Evolutionary conservation across 345 rosid genomes (phyloP), one percentile per base, ranked within the genome.

Genomic region (Acer negundo): DNA sequence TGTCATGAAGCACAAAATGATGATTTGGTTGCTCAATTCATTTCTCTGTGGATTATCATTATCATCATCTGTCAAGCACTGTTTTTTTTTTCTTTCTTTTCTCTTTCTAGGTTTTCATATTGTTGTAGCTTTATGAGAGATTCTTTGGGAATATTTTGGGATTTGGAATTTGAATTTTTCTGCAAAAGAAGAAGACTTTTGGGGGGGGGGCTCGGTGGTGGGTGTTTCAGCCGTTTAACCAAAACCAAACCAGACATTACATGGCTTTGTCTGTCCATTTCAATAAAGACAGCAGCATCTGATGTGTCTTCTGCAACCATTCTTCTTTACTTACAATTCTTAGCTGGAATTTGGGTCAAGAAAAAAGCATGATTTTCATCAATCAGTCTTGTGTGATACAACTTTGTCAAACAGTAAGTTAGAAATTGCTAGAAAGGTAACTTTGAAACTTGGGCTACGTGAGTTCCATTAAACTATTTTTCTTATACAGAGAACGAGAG

Each of bases 241-340:
- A 65, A 75, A 71, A 9, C 46, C 49, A 69, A 79, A 72, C 31
- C 67, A 63, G 78, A 42, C 2, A 35, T 5, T 35, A 40, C 28
- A 68, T 82, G 20, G 26, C 46, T 77, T 70, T 82, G 88, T 82
- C 73, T 80, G 88, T 82, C 79, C 79, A 64, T 66, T 82, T 82
- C 84, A 69, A 69, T 72, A 58, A 77, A 71, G 82, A 82, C 77
- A 78, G 31, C 75, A 78, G 28, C 46, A 46, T 65, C 49, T 77
- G 68, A 44, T 73, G 70, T 55, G 67, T 71, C 72, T 70, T 66
- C 76, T 47, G 1, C 53, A 72, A 47, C 49, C 70, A 22, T 69
- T 77, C 42, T 63, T 74, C 62, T 44, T 7, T 35, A 35, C 38
- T 35, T 35, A 4, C 62, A 16, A 72, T 2, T 62, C 80, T 81